These are phyloP conservation scores for Metschnikowia amazonensis DNA, from an alignment of 805 yeast species.

Conservation along the genomic window DNA sequence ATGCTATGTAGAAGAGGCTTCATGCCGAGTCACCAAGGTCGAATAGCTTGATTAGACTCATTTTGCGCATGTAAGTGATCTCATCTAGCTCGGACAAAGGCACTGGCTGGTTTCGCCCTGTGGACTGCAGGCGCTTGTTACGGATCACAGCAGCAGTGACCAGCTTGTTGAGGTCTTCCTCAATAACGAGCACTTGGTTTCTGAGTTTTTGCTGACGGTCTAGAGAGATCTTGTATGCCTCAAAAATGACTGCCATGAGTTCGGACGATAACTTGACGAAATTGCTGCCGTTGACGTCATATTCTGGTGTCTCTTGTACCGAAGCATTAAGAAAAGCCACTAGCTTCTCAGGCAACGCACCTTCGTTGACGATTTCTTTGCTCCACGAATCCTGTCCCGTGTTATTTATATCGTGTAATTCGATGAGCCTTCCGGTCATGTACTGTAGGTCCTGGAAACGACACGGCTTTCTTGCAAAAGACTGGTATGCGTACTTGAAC, in stretches of 20 bases:
- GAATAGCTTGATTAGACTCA: conserved; percentile 13
- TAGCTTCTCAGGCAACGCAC: conserved; percentile 10
- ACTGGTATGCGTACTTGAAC: conserved; percentile 22
- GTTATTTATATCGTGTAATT: conserved; percentile 12
- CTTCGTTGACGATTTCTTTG: conserved; percentile 8
- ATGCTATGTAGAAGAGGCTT: not conserved
- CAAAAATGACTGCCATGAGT: conserved; percentile 13
- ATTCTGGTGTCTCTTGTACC: conserved; percentile 1
- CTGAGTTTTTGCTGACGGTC: conserved; percentile 4
- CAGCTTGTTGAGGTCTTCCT: conserved; percentile 7
- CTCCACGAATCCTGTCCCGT: conserved; percentile 14
- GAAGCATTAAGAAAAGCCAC: conserved; percentile 6
- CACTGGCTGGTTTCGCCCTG: conserved; percentile 2
- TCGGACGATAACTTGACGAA: conserved; percentile 15
- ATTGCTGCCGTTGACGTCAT: conserved; percentile 7
- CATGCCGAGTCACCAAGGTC: conserved; percentile 5
- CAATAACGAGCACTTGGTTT: conserved; percentile 6
- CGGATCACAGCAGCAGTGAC: conserved; percentile 1
- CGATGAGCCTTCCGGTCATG: conserved; percentile 12
- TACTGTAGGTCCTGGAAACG: conserved; percentile 9
- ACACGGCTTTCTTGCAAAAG: conserved; percentile 9
- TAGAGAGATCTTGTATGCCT: conserved; percentile 8
- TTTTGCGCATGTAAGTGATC: conserved; percentile 11
- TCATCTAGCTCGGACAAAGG: conserved; percentile 14
- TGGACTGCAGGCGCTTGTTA: not conserved